Conservation (phyloP, 202 grass and related monocot species). For the Saccharum hybrid region DNA sequence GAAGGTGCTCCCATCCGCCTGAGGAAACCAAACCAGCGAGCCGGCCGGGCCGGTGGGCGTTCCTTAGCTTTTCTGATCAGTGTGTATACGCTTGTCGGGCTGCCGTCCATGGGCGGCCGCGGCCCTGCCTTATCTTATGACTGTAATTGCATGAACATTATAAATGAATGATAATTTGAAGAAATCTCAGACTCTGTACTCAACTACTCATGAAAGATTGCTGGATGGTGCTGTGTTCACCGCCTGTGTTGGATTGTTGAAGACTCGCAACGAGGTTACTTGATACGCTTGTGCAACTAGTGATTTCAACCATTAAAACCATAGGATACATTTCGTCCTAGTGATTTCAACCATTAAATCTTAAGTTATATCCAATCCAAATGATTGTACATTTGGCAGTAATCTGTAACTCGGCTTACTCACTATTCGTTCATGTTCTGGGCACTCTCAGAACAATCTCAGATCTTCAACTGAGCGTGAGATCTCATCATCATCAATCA, state of each 20-base stretch:
- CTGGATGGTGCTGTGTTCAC: background rate
- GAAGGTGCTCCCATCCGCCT: constrained; percentile 78
- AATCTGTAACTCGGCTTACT: background rate
- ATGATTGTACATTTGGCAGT: too few species aligned
- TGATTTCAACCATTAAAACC: background rate
- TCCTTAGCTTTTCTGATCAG: constrained; percentile 21
- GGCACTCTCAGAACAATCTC: background rate
- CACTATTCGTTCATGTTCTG: background rate
- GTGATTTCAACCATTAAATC: background rate
- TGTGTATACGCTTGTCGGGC: constrained; percentile 39
- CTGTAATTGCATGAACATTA: constrained; percentile 46
- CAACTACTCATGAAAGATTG: background rate
- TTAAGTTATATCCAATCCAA: background rate
- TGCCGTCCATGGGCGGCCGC: constrained; percentile 1
- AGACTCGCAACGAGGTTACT: background rate
- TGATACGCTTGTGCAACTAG: background rate
- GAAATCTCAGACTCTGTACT: background rate
- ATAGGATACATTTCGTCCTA: background rate
- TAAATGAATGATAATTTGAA: constrained; percentile 45
- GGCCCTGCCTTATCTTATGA: constrained; percentile 20
- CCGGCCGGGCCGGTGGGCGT: background rate
- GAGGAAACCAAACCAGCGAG: constrained; percentile 22
- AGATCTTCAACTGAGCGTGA: too few species aligned
- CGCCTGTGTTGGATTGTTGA: background rate
- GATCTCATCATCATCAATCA: too few species aligned